A percentile compares a stretch with the other conserved stretches of the same genome.
Conservation (phyloP, 176 grass and related monocot species). For the Oryza australiensis region DNA sequence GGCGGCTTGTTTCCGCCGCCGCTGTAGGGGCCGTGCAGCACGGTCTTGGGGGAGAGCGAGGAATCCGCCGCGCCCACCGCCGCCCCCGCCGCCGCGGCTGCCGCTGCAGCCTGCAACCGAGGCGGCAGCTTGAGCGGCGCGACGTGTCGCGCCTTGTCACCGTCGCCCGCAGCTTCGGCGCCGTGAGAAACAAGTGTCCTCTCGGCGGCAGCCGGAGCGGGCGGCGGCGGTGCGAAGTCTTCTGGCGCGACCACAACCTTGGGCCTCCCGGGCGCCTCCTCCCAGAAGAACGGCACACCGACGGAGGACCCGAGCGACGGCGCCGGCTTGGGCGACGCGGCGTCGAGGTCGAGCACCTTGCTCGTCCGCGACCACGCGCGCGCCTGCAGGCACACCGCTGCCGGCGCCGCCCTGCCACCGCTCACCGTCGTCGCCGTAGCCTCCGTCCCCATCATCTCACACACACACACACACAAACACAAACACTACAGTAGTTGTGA, state of each 20-base stretch:
- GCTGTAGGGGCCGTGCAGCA: slow-evolving; percentile 37
- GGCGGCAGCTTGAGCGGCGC: slow-evolving; percentile 63
- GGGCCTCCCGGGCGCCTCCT: slow-evolving; percentile 73
- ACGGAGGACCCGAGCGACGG: slow-evolving; percentile 38
- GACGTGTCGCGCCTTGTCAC: background rate
- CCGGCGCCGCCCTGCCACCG: background rate
- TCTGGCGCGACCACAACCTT: background rate
- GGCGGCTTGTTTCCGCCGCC: background rate
- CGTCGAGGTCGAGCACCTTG: slow-evolving; percentile 6
- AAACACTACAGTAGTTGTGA: too few relatives aligned
- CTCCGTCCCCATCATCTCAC: background rate
- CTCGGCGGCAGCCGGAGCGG: background rate
- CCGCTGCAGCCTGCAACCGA: slow-evolving; percentile 33
- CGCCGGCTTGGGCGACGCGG: slow-evolving; percentile 25
- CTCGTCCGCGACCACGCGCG: background rate
- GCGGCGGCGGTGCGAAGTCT: background rate
- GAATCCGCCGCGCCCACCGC: background rate
- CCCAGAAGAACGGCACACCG: slow-evolving; percentile 73
- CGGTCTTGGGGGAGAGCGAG: slow-evolving; percentile 15
- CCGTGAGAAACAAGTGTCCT: background rate
- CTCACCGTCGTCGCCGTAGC: background rate
- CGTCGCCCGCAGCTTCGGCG: background rate
- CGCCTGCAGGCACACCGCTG: slow-evolving; percentile 4
- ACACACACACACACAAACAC: too few relatives aligned
- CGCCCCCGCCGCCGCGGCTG: background rate